A percentile compares a stretch with the other conserved stretches of the same genome.
These are phyloP conservation scores for Aspergillus haitiensis DNA, from an alignment of 495 filamentous ascomycete species.

Conservation along the genomic window DNA sequence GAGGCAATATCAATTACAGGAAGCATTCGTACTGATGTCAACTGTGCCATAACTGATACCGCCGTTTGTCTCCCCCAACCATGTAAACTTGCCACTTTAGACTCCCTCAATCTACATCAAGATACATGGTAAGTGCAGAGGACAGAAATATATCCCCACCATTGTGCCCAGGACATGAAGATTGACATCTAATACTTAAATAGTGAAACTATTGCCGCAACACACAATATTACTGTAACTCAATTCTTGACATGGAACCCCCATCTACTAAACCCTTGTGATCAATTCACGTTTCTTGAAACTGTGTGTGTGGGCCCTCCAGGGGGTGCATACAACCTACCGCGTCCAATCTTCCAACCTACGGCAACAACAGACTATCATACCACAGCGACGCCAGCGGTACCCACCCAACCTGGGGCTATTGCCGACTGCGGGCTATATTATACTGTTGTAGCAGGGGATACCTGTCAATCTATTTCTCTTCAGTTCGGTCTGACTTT, in stretches of 20 bases:
- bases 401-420: neutral
- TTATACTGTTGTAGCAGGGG: neutral
- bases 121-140: too few relatives aligned
- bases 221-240: neutral
- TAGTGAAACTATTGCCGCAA: too few relatives aligned
- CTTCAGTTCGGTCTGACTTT: neutral
- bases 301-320: neutral
- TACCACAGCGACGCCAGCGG: constrained; percentile 1
- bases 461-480: neutral
- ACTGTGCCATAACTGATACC: too few relatives aligned
- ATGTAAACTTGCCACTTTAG: too few relatives aligned
- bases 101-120: too few relatives aligned
- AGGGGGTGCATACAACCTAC: neutral
- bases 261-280: neutral
- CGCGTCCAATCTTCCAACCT: neutral
- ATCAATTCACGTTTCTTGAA: neutral
- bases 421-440: neutral
- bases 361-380: neutral
- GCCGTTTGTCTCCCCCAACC: too few relatives aligned
- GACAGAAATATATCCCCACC: too few relatives aligned
- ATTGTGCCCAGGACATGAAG: too few relatives aligned
- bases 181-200: too few relatives aligned
- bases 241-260: constrained; percentile 6
- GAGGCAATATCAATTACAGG: too few relatives aligned
- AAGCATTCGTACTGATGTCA: too few relatives aligned